Conservation (phyloP, 176 grass and related monocot genomes). For the Elaeis guineensis region DNA sequence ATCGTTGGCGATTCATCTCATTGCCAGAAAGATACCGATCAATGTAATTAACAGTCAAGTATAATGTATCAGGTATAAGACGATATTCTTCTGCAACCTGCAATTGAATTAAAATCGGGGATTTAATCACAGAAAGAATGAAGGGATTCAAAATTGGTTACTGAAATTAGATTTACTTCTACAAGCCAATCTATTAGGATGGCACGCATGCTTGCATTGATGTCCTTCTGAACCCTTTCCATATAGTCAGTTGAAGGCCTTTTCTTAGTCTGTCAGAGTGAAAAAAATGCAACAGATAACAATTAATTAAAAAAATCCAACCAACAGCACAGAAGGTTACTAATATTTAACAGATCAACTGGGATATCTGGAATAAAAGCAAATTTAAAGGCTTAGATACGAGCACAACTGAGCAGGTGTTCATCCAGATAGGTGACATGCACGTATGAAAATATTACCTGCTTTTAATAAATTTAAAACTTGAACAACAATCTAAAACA, state of each 20-base stretch:
- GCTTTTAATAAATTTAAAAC: no score
- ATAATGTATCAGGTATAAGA: constrained; percentile 88
- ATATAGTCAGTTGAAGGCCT: constrained; percentile 75
- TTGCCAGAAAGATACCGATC: constrained; percentile 7
- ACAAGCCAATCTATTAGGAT: constrained; percentile 99
- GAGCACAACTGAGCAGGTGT: no score
- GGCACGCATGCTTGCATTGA: constrained; percentile 86
- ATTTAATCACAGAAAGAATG: neutral
- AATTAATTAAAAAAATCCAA: no score
- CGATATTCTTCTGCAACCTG: constrained; percentile 96
- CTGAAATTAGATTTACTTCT: constrained; percentile 37
- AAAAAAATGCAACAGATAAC: neutral
- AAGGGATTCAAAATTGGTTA: neutral
- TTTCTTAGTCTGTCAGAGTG: constrained; percentile 63
- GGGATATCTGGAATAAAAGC: no score
- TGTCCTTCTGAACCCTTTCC: constrained; percentile 89
- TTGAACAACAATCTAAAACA: no score
- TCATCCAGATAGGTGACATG: no score
- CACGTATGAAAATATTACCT: no score
- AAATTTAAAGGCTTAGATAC: no score
- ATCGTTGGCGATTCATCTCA: neutral
- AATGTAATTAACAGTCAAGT: constrained; percentile 88
- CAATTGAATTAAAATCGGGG: constrained; percentile 9
- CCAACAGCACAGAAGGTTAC: no score
- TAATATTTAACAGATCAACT: no score